phyloP scores from a whole-genome alignment of 1,284 basidiomycete species.

The Papiliotrema flavescens region DNA sequence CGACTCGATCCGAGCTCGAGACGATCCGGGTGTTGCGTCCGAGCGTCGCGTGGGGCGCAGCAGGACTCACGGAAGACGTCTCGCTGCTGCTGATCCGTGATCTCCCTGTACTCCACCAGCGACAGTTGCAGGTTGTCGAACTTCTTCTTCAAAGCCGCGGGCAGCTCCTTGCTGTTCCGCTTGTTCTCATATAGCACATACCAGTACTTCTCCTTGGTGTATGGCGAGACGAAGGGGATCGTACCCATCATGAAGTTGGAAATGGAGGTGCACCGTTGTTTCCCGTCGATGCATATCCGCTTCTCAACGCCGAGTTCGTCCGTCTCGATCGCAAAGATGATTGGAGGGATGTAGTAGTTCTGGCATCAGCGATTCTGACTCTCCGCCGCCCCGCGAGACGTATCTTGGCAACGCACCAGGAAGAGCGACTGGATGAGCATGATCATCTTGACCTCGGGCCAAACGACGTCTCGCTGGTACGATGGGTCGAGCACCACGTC shows the following conservation, averaged over 20 bases:
- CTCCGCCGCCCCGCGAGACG: neutral
- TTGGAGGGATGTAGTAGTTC: slow-evolving; percentile 45
- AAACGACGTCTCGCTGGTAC: slow-evolving; percentile 48
- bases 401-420: slow-evolving; percentile 23
- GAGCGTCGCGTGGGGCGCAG: neutral
- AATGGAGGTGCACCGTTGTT: slow-evolving; percentile 45
- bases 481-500: slow-evolving; percentile 34
- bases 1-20: neutral
- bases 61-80: slow-evolving; percentile 46
- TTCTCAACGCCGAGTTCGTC: slow-evolving; percentile 17
- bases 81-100: slow-evolving; percentile 34
- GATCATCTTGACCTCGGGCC: slow-evolving; percentile 31
- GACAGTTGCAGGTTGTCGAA: slow-evolving; percentile 39
- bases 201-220: slow-evolving; percentile 31
- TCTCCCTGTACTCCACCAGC: slow-evolving; percentile 31
- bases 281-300: slow-evolving; percentile 45
- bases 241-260: slow-evolving; percentile 38
- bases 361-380: slow-evolving; percentile 6
- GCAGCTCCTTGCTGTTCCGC: slow-evolving; percentile 20
- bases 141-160: slow-evolving; percentile 20
- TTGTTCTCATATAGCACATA: slow-evolving; percentile 14
- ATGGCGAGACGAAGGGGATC: slow-evolving; percentile 31
- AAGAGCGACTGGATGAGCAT: slow-evolving; percentile 35
- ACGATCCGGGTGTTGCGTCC: neutral
- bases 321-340: slow-evolving; percentile 36